Conservation (phyloP, 2,329 filamentous ascomycete species). For the Nigrograna mackinnonii region DNA sequence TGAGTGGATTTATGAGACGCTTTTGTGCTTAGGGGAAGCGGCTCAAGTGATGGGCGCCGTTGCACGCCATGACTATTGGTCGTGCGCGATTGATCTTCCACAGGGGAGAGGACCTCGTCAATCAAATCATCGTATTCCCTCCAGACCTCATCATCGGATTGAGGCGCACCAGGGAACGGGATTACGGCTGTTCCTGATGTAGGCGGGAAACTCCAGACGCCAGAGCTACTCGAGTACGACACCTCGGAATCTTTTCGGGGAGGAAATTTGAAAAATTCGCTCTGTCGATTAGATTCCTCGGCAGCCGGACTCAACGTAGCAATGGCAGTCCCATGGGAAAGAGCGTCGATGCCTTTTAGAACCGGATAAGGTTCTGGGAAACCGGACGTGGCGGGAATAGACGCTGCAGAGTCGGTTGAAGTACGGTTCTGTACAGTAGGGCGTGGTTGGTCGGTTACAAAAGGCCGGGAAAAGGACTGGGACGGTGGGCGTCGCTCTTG, state of each 20-base stretch:
- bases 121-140: slow-evolving; percentile 91
- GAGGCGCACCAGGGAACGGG: slow-evolving; percentile 63
- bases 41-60: slow-evolving; percentile 32
- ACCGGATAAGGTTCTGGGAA: slow-evolving; percentile 38
- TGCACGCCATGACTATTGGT: background rate
- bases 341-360: slow-evolving; percentile 35
- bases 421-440: slow-evolving; percentile 34
- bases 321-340: slow-evolving; percentile 43
- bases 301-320: slow-evolving; percentile 32
- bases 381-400: slow-evolving; percentile 28
- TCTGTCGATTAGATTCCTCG: slow-evolving; percentile 31
- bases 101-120: slow-evolving; percentile 64
- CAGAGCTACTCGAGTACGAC: slow-evolving; percentile 69
- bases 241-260: slow-evolving; percentile 72
- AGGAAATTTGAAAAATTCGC: slow-evolving; percentile 76
- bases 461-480: slow-evolving; percentile 85
- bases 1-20: slow-evolving; percentile 19
- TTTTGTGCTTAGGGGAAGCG: slow-evolving; percentile 29
- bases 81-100: slow-evolving; percentile 17
- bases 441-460: slow-evolving; percentile 54
- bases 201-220: slow-evolving; percentile 60
- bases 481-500: slow-evolving; percentile 69
- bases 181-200: slow-evolving; percentile 65
- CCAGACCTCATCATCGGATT: slow-evolving; percentile 88
- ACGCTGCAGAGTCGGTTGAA: slow-evolving; percentile 34